Evolutionary conservation across 257 asterid genomes (phyloP).

Genomic region (Fraxinus americana): DNA sequence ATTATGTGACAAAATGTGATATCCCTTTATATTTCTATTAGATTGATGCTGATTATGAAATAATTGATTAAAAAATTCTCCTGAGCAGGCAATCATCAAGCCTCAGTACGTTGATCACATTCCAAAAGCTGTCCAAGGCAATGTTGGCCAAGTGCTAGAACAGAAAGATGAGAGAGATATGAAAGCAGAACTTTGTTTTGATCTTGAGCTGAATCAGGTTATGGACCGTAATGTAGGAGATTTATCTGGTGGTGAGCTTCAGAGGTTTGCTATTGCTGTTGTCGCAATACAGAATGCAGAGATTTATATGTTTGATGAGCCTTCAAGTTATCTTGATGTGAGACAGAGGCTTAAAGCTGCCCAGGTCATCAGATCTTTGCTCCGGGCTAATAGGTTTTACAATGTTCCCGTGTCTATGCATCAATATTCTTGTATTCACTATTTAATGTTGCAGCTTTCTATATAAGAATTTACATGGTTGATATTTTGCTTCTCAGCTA

Average conservation of each 20-base stretch:
- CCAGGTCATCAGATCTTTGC: conserved; percentile 90
- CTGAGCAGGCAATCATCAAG: conserved; percentile 82
- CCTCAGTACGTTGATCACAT: conserved; percentile 99
- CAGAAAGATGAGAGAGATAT: conserved; percentile 94
- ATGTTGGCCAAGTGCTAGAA: conserved; percentile 93
- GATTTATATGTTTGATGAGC: conserved; percentile 99
- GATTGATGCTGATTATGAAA: neutral
- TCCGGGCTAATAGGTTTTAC: conserved; percentile 77
- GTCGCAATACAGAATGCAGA: conserved; percentile 94
- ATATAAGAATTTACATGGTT: conserved; percentile 9
- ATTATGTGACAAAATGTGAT: neutral
- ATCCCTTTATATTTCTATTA: neutral
- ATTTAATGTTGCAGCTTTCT: conserved; percentile 5
- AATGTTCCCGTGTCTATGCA: conserved; percentile 9
- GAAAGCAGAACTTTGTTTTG: conserved; percentile 68
- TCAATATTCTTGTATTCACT: neutral
- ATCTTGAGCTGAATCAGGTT: conserved; percentile 91
- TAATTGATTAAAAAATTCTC: neutral
- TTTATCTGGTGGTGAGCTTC: conserved; percentile 99
- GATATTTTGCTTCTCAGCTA: conserved; percentile 53
- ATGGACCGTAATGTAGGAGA: conserved; percentile 97
- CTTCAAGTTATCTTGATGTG: conserved; percentile 99
- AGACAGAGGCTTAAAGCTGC: conserved; percentile 99
- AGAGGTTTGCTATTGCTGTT: conserved; percentile 97
- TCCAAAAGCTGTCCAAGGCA: conserved; percentile 98